A percentile compares a stretch with the other conserved stretches of the same genome.
Evolutionary conservation across 495 filamentous ascomycete genomes (phyloP).

Genomic region (Coniosporium apollinis): DNA sequence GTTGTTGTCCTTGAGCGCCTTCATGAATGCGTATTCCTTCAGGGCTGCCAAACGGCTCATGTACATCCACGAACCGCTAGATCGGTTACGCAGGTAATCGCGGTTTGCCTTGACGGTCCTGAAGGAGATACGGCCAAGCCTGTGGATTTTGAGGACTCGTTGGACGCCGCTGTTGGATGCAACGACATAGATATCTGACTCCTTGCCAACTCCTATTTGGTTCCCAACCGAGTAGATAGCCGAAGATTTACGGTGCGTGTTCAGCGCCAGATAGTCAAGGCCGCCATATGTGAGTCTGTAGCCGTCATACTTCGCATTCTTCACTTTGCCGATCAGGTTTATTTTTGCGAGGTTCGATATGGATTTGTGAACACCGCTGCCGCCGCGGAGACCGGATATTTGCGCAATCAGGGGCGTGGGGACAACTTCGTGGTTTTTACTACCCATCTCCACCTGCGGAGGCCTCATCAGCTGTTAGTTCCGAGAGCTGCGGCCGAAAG

Average conservation of each 20-base stretch:
- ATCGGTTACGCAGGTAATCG: constrained; percentile 78
- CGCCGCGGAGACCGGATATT: constrained; percentile 63
- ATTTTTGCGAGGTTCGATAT: constrained; percentile 85
- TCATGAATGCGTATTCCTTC: constrained; percentile 90
- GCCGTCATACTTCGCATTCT: constrained; percentile 89
- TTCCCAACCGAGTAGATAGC: constrained; percentile 80
- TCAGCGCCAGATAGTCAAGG: constrained; percentile 86
- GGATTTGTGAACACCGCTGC: constrained; percentile 66
- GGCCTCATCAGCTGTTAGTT: constrained; percentile 19
- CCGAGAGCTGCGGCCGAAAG: constrained; percentile 9
- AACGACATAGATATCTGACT: constrained; percentile 89
- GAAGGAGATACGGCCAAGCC: constrained; percentile 91
- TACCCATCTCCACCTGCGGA: constrained; percentile 70
- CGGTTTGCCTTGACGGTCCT: constrained; percentile 87
- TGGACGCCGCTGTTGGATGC: constrained; percentile 42
- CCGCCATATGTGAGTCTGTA: constrained; percentile 96
- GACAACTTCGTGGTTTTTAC: constrained; percentile 91
- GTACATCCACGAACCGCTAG: constrained; percentile 85
- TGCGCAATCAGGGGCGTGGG: constrained; percentile 77
- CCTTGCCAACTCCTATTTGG: constrained; percentile 93
- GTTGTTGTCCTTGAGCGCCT: constrained; percentile 58
- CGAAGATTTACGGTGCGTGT: constrained; percentile 64
- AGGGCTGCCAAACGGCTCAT: constrained; percentile 81
- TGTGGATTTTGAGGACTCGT: constrained; percentile 78
- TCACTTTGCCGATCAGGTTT: constrained; percentile 79